Percentiles rank a stretch among this genome's conserved stretches.
Conservation (phyloP, 495 filamentous ascomycete species). For the Tetracladium setigerum region DNA sequence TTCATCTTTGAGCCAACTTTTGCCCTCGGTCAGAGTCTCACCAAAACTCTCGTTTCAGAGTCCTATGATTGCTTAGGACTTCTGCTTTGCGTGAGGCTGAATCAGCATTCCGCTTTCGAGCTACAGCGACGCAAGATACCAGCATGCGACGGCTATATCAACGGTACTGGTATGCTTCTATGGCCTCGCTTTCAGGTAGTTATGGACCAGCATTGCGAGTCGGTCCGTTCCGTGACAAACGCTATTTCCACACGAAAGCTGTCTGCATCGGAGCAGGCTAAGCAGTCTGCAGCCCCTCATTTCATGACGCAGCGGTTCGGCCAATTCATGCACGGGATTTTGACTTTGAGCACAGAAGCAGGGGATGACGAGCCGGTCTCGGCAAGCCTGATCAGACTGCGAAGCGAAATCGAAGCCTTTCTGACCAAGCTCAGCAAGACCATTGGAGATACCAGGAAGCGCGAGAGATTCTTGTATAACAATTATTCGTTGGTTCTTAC, state of each 20-base stretch:
- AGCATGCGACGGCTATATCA: conserved; percentile 83
- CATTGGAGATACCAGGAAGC: conserved; percentile 67
- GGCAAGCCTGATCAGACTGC: conserved; percentile 65
- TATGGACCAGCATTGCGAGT: conserved; percentile 90
- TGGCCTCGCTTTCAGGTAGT: conserved; percentile 93
- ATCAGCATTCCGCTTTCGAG: conserved; percentile 88
- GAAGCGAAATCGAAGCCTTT: conserved; percentile 72
- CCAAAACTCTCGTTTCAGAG: conserved; percentile 65
- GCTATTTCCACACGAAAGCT: conserved; percentile 38
- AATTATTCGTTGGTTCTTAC: conserved; percentile 90
- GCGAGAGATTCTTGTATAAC: conserved; percentile 84
- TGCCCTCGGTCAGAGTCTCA: conserved; percentile 65
- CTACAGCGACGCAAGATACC: conserved; percentile 87
- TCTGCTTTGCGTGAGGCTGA: conserved; percentile 84
- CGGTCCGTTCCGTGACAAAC: conserved; percentile 54
- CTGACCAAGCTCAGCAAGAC: conserved; percentile 55
- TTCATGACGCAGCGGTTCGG: conserved; percentile 88
- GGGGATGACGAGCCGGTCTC: conserved; percentile 90
- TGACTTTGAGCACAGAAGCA: conserved; percentile 74
- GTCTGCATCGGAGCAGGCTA: conserved; percentile 45
- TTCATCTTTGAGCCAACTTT: conserved; percentile 85
- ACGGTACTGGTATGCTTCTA: conserved; percentile 88
- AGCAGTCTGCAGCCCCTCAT: conserved; percentile 80
- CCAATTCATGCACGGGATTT: conserved; percentile 76
- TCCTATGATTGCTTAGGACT: conserved; percentile 81